Evolutionary conservation across 208 protist genomes (phyloP).

Genomic region (Phytomonas sp.): DNA sequence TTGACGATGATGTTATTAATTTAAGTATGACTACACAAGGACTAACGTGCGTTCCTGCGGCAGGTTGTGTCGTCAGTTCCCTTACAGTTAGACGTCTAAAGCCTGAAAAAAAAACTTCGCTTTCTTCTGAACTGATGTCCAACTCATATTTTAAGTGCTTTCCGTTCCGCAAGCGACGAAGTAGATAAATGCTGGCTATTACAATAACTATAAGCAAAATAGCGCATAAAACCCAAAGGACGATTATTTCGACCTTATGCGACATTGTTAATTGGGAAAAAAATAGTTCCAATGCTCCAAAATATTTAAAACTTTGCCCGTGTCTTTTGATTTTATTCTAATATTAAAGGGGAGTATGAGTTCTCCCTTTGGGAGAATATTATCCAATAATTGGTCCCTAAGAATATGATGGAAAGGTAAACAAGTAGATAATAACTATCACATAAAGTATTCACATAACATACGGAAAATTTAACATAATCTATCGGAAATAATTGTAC

Average conservation of each 20-base stretch:
- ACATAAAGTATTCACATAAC: neutral
- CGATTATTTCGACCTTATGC: neutral
- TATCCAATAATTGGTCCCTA: neutral
- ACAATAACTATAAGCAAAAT: neutral
- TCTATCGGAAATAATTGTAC: neutral
- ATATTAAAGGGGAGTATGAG: neutral
- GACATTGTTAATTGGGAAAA: neutral
- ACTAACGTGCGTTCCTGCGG: constrained; percentile 17
- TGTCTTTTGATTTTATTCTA: neutral
- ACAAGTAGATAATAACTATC: neutral
- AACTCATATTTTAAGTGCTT: neutral
- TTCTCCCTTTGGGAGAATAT: neutral
- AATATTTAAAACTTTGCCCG: neutral
- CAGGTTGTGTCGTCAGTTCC: constrained; percentile 18
- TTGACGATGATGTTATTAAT: neutral
- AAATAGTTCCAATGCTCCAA: neutral
- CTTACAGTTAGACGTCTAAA: constrained; percentile 15
- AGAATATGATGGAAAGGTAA: neutral
- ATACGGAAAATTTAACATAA: neutral
- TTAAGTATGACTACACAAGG: constrained; percentile 15
- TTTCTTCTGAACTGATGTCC: neutral
- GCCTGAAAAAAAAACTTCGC: constrained; percentile 13
- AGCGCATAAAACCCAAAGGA: neutral
- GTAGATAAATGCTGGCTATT: neutral
- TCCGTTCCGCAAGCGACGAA: neutral